Evolutionary conservation across 2,329 filamentous ascomycete genomes (phyloP).

Genomic region (Penicillium sp.): DNA sequence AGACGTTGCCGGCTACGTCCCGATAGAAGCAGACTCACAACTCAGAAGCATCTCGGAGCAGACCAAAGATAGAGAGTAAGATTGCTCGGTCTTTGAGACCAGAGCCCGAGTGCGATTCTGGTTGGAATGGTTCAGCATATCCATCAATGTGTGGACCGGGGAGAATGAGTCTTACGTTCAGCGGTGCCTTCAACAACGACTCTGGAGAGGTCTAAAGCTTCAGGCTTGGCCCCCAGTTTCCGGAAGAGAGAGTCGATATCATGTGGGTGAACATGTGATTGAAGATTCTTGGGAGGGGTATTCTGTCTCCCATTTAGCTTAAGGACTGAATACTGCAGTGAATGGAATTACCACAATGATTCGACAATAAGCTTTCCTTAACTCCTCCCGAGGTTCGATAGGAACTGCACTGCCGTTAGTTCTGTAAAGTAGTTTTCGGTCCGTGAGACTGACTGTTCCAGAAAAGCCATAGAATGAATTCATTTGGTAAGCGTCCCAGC

Average conservation of each 20-base stretch:
- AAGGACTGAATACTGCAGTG: slow-evolving; percentile 7
- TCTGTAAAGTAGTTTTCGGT: background rate
- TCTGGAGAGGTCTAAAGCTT: slow-evolving; percentile 46
- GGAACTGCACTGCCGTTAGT: slow-evolving; percentile 46
- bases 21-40: slow-evolving; percentile 28
- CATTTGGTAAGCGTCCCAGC: slow-evolving; percentile 60
- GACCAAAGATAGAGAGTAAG: slow-evolving; percentile 40
- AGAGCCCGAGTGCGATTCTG: slow-evolving; percentile 20
- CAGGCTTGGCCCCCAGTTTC: slow-evolving; percentile 59
- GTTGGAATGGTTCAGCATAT: background rate
- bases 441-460: slow-evolving; percentile 33
- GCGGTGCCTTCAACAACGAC: slow-evolving; percentile 31
- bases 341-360: slow-evolving; percentile 54
- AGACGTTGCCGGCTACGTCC: slow-evolving; percentile 2
- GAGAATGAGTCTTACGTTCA: slow-evolving; percentile 23
- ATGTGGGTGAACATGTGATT: slow-evolving; percentile 40
- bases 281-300: slow-evolving; percentile 33
- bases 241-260: slow-evolving; percentile 59
- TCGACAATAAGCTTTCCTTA: slow-evolving; percentile 65
- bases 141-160: slow-evolving; percentile 11
- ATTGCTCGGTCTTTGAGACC: slow-evolving; percentile 17
- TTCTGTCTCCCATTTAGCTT: slow-evolving; percentile 27
- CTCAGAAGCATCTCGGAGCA: slow-evolving; percentile 36
- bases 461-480: slow-evolving; percentile 68
- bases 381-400: slow-evolving; percentile 57